Conservation (phyloP, 2,329 filamentous ascomycete species). For the Xylaria sp. region DNA sequence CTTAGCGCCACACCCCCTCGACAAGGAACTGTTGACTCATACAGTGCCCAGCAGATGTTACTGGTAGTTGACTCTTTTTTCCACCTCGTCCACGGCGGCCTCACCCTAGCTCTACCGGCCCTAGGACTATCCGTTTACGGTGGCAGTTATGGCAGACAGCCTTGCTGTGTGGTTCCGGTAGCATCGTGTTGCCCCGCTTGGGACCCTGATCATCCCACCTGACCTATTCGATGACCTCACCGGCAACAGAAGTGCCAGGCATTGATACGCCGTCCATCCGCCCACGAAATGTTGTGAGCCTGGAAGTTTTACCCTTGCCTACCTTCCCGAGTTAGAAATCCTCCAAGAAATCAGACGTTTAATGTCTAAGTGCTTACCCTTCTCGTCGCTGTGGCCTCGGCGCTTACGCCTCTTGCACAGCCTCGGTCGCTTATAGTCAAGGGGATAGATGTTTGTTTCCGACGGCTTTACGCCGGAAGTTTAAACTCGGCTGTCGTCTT, state of each 20-base stretch:
- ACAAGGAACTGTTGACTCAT: constrained; percentile 24
- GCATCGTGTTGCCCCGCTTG: constrained; percentile 30
- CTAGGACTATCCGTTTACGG: constrained; percentile 6
- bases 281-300: constrained; percentile 6
- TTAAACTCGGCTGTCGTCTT: neutral
- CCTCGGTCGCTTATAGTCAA: constrained; percentile 1
- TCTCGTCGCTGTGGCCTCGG: constrained; percentile 7
- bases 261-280: constrained; percentile 2
- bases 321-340: constrained; percentile 28
- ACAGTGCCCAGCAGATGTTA: constrained; percentile 18
- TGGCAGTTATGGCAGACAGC: constrained; percentile 20
- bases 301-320: constrained; percentile 9
- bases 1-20: constrained; percentile 21
- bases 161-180: constrained; percentile 28
- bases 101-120: constrained; percentile 5
- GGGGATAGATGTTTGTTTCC: neutral
- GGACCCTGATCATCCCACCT: constrained; percentile 34
- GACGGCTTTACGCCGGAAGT: constrained; percentile 3
- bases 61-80: constrained; percentile 13
- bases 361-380: constrained; percentile 15
- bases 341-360: constrained; percentile 12
- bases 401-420: constrained; percentile 19
- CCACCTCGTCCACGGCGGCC: constrained; percentile 10
- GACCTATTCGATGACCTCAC: constrained; percentile 33
- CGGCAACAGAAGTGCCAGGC: constrained; percentile 17